Base-by-base conservation (phyloP, 257 asterid species). In the Ballota nigra region DNA sequence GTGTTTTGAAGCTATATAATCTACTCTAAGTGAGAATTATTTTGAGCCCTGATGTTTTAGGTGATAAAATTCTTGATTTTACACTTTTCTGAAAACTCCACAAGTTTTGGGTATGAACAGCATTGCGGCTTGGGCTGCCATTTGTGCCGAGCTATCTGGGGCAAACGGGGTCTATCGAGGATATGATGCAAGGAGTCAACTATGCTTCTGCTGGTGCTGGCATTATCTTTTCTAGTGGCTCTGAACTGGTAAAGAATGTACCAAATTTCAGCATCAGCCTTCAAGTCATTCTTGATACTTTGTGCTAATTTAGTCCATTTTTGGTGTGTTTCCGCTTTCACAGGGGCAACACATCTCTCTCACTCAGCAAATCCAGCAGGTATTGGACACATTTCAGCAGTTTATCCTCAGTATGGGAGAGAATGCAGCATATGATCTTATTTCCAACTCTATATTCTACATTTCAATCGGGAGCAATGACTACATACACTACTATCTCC, bases 141-240 rank as follows among this genome's bases (percentile, higher is more conserved):
- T 88, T 88, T 67, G 96, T 92, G 69, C 98, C 97, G 51, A 95
- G 90, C 77, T 92, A 92, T 73, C 86, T 95, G 4, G 90, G 94
- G 60, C 95, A 78, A 78, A 77, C 76, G 11, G 88, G 88, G 53
- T 84, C 97, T 0, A 70, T 82, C 8, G 79, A 87, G 3, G 91
- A 84, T 63, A 89, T 92, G 97, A 65, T 61, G 71, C 89, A 18
- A 52, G 97, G 98, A 36, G 96, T 88, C 23, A 89, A 92, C 70
- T 92, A 92, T 70, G 99, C 99, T 66, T 95, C 98, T 74, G 99
- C 98, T 64, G 98, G 96, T 56, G 91, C 96, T 26, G 98, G 98
- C 52, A 88, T 92, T 75, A 89, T 95, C 67, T 88, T 86, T 80
- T 88, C 99, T 10, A 92, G 99, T 69, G 99, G 99, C 63, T 82